phyloP scores from a whole-genome alignment of 805 yeast genomes.

The Diddensiella santjacobensis region DNA sequence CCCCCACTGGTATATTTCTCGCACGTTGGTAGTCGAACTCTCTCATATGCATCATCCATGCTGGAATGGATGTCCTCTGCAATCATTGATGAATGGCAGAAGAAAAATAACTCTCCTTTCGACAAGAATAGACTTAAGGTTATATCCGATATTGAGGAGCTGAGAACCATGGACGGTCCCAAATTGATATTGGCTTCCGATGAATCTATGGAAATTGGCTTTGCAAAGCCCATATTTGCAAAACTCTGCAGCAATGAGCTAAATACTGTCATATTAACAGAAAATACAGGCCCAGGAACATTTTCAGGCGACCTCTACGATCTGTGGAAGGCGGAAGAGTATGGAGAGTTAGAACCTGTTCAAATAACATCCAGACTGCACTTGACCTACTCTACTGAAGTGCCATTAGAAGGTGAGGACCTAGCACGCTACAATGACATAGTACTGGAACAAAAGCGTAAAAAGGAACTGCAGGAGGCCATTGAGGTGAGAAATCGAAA shows the following conservation, averaged over 20 bases:
- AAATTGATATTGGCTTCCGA: constrained; percentile 80
- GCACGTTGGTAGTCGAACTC: constrained; percentile 69
- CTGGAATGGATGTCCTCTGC: constrained; percentile 93
- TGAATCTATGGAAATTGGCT: constrained; percentile 55
- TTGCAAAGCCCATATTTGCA: constrained; percentile 41
- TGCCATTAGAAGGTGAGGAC: constrained; percentile 35
- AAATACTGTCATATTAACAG: constrained; percentile 73
- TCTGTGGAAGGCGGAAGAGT: constrained; percentile 15
- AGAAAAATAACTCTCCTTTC: constrained; percentile 69
- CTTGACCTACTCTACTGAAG: constrained; percentile 22
- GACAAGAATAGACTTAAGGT: constrained; percentile 63
- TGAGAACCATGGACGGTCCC: constrained; percentile 38
- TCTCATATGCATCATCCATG: constrained; percentile 82
- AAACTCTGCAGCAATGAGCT: constrained; percentile 57
- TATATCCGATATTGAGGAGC: constrained; percentile 52
- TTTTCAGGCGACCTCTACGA: constrained; percentile 48
- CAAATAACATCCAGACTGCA: constrained; percentile 16
- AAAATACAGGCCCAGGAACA: constrained; percentile 48
- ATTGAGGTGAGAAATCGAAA: constrained; percentile 37
- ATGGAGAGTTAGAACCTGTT: constrained; percentile 3
- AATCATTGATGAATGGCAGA: constrained; percentile 83
- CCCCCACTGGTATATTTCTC: constrained; percentile 76
- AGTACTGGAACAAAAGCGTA: constrained; percentile 23
- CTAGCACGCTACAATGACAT: constrained; percentile 28
- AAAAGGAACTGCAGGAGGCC: constrained; percentile 30